Evolutionary conservation across 2,329 filamentous ascomycete genomes (phyloP).

Genomic region (Aspergillus clavatus): DNA sequence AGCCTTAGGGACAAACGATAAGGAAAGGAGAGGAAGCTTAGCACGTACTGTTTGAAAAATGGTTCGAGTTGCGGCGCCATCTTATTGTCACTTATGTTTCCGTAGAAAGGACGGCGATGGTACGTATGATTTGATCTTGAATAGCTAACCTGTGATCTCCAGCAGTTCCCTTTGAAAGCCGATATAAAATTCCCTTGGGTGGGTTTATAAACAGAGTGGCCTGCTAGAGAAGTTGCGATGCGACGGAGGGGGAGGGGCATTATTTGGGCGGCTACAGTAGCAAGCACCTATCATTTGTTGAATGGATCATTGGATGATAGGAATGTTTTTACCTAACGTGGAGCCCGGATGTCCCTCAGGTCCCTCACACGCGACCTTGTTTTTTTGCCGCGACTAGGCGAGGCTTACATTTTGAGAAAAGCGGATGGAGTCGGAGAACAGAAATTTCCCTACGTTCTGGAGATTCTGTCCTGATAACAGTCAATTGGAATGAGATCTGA

Average conservation of each 20-base stretch:
- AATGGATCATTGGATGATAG: background rate
- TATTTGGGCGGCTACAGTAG: constrained; percentile 21
- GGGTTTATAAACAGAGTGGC: constrained; percentile 9
- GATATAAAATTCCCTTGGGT: background rate
- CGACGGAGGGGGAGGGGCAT: constrained; percentile 34
- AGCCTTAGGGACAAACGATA: background rate
- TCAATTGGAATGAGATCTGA: too few species aligned
- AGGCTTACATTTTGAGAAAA: background rate
- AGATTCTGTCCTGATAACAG: too few species aligned
- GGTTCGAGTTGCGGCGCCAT: constrained; percentile 89
- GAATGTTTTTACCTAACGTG: background rate
- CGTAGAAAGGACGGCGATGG: constrained; percentile 40
- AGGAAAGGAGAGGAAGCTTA: background rate
- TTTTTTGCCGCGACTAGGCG: constrained; percentile 6
- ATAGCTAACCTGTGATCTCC: constrained; percentile 3
- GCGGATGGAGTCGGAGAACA: background rate
- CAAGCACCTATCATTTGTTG: constrained; percentile 3
- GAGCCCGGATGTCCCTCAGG: background rate
- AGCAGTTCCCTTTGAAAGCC: constrained; percentile 3
- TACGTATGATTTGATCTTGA: constrained; percentile 11
- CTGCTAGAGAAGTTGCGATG: constrained; percentile 22
- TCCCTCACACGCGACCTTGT: constrained; percentile 1
- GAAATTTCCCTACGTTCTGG: too few species aligned
- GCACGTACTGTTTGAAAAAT: constrained; percentile 73
- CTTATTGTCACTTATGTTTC: constrained; percentile 48